Conservation (phyloP, 805 yeast genomes). For the Myxozyma sirexii region DNA sequence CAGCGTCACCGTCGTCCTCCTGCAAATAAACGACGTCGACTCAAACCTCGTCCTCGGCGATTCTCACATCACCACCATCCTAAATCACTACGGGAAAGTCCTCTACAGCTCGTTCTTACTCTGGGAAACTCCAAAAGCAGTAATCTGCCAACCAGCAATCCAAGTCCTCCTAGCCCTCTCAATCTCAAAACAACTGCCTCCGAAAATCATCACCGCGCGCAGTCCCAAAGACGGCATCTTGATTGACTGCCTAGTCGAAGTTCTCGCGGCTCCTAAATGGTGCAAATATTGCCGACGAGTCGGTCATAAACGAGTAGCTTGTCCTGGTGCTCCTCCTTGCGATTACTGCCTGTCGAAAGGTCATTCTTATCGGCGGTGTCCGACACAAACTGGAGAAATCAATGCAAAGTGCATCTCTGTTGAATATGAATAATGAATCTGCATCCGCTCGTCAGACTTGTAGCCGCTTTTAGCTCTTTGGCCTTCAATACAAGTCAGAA, state of each 20-base stretch:
- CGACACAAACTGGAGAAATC: constrained; percentile 5
- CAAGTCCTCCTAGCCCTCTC: constrained; percentile 8
- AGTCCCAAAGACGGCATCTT: neutral
- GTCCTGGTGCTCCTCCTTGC: constrained; percentile 5
- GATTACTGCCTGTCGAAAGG: constrained; percentile 9
- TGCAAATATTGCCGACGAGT: constrained; percentile 8
- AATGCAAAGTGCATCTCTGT: constrained; percentile 6
- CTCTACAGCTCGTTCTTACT: constrained; percentile 2
- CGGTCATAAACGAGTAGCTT: constrained; percentile 1
- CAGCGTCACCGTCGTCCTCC: neutral
- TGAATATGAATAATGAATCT: constrained; percentile 10
- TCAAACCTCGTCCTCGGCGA: neutral
- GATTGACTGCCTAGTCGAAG: constrained; percentile 1
- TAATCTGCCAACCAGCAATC: neutral
- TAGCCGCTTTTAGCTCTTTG: no score
- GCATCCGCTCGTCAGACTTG: no score
- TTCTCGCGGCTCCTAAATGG: constrained; percentile 6
- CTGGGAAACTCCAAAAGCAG: constrained; percentile 4
- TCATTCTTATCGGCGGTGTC: constrained; percentile 6
- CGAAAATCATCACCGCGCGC: constrained; percentile 1
- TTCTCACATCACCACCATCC: constrained; percentile 1
- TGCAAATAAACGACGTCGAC: constrained; percentile 7
- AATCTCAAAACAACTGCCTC: neutral
- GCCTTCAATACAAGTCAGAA: no score
- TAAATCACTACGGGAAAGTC: constrained; percentile 5